Evolutionary conservation across 2,329 filamentous ascomycete species (phyloP).

Genomic region (Parafenestella ontariensis): DNA sequence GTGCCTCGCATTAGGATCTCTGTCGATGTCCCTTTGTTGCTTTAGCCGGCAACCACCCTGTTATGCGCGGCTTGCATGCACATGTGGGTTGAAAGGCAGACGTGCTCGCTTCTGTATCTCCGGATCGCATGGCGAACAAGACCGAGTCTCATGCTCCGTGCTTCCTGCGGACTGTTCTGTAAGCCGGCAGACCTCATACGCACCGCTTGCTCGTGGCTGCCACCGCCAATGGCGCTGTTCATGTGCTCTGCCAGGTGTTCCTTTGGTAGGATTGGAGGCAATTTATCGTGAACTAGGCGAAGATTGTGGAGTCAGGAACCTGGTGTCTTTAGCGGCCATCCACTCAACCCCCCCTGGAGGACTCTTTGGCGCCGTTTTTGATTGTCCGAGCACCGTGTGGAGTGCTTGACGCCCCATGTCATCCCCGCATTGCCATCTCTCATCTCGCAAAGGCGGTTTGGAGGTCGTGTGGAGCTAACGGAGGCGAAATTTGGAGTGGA

Average conservation of each 20-base stretch:
- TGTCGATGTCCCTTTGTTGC: slow-evolving; percentile 17
- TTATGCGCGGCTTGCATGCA: slow-evolving; percentile 30
- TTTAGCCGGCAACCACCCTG: no score
- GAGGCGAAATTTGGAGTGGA: slow-evolving; percentile 28
- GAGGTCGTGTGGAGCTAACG: slow-evolving; percentile 24
- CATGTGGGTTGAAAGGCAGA: slow-evolving; percentile 14
- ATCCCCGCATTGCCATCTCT: slow-evolving; percentile 44
- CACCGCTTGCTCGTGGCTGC: slow-evolving; percentile 25
- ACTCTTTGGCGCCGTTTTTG: slow-evolving; percentile 32
- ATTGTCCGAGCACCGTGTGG: slow-evolving; percentile 42
- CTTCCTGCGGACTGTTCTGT: slow-evolving; percentile 37
- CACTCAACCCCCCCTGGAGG: slow-evolving; percentile 32
- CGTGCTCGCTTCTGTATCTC: slow-evolving; percentile 26
- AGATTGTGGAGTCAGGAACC: slow-evolving; percentile 29
- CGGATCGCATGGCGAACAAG: slow-evolving; percentile 21
- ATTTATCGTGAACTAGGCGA: slow-evolving; percentile 32
- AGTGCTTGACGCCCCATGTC: slow-evolving; percentile 37
- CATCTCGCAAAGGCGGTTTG: slow-evolving; percentile 38
- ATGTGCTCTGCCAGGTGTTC: slow-evolving; percentile 4
- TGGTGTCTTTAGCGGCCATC: slow-evolving; percentile 23
- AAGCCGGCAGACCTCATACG: slow-evolving; percentile 26
- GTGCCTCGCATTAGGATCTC: slow-evolving; percentile 8
- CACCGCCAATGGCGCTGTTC: slow-evolving; percentile 19
- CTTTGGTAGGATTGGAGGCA: slow-evolving; percentile 34
- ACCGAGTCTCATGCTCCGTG: slow-evolving; percentile 25